Evolutionary conservation across 371 early-diverging fungal genomes (phyloP).

Genomic region (Haplosporangium sp.): DNA sequence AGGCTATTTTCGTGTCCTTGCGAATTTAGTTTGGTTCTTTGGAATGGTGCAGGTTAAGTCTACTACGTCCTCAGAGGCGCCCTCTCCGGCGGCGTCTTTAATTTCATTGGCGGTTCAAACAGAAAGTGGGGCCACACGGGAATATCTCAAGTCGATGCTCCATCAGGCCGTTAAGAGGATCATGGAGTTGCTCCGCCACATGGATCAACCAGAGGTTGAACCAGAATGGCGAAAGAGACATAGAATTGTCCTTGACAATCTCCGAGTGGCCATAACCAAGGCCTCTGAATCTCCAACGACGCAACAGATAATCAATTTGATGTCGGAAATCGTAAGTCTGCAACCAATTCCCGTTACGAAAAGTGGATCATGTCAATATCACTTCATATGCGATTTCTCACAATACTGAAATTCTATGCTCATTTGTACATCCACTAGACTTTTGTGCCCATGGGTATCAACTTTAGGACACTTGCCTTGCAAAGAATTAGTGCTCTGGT

Average conservation of each 20-base stretch:
- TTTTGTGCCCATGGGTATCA: conserved; percentile 42
- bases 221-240: conserved; percentile 14
- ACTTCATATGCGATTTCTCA: not conserved
- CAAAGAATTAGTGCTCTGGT: conserved; percentile 39
- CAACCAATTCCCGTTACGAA: not conserved
- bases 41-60: conserved; percentile 60
- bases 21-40: conserved; percentile 67
- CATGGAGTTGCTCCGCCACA: conserved; percentile 31
- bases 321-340: conserved; percentile 35
- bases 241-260: conserved; percentile 27
- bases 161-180: conserved; percentile 42
- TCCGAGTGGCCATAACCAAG: conserved; percentile 34
- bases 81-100: not conserved
- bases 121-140: conserved; percentile 28
- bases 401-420: not conserved
- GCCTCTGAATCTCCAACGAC: conserved; percentile 41
- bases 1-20: conserved; percentile 62
- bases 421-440: conserved; percentile 11
- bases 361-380: too few species aligned
- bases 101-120: not conserved
- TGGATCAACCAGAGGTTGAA: conserved; percentile 52
- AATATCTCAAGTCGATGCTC: conserved; percentile 46
- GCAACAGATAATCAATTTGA: conserved; percentile 29
- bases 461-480: conserved; percentile 16
- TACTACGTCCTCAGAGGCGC: not conserved